Base-by-base conservation (phyloP, 2,329 filamentous ascomycete species). In the Ceratocystis eucalypticola region DNA sequence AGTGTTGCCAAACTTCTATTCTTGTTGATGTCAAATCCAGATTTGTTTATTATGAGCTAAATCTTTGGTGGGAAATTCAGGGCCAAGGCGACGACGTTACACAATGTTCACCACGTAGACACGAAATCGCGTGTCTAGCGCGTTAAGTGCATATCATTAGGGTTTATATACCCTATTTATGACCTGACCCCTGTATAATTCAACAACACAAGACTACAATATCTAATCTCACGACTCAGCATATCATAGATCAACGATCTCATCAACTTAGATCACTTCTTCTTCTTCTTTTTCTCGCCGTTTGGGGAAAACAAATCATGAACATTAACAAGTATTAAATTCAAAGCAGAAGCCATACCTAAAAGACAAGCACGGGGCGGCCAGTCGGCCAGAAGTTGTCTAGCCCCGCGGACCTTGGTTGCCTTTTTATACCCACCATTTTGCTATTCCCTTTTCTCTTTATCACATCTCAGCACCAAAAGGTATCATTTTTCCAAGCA, bases 21-120 rank as follows among this genome's bases (percentile, higher is more conserved):
- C 45, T 44, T 25, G 22, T 10, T 20, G 45, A 25, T 25, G 28
- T 45, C 22, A 30, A 25, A 53, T 28, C 10, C 10, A 28, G 22
- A 53, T 53, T 48, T 53, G 48, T 53, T 53, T 53, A 53, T 53
- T 28, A 15, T 53, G 22, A 25, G 20, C 10, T 53, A 22, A 53
- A 28, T 53, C 55, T 59, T 37, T n/a, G n/a, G 55, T 37, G 28
- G 55, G 55, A 37, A 59, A 37, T 30, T n/a, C 55, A 22, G 5
- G 25, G 55, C 17, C 55, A 59, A 59, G 55, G 28, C 55, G 55
- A 59, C 55, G 17, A 30, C 30, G 55, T 59, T 59, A 59, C 55
- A 59, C 55, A 30, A n/a, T n/a, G 2, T 28, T 25, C 12, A 8
- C n/a, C 55, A 30, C 55, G 55, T 59, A 33, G 17, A 59, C 30